phyloP scores from a whole-genome alignment of 768 basidiomycete genomes.

The Heimioporus sp. region DNA sequence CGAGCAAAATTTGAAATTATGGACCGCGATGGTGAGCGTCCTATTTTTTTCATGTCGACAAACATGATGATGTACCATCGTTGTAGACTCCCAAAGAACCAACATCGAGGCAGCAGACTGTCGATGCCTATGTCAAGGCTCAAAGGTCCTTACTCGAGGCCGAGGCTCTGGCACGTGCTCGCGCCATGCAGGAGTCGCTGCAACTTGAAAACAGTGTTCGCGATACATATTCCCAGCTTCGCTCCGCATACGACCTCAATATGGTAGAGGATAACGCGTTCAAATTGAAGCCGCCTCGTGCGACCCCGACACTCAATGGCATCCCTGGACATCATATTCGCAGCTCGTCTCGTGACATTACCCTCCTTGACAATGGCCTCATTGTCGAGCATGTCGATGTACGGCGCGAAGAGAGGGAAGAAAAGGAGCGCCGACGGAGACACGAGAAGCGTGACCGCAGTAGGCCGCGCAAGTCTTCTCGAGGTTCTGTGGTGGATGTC shows the following conservation, averaged over 20 bases:
- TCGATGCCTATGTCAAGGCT: conserved; percentile 78
- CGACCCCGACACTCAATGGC: conserved; percentile 33
- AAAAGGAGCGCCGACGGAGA: conserved; percentile 62
- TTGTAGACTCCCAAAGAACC: conserved; percentile 88
- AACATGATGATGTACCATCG: conserved; percentile 6
- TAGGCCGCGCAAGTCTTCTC: conserved; percentile 68
- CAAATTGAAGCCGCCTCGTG: conserved; percentile 64
- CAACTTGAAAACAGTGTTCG: conserved; percentile 75
- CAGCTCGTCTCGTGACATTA: conserved; percentile 66
- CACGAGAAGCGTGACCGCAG: conserved; percentile 61
- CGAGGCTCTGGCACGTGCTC: conserved; percentile 75
- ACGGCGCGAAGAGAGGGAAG: conserved; percentile 74
- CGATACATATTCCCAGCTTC: conserved; percentile 75
- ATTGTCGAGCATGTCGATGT: conserved; percentile 88
- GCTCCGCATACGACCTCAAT: conserved; percentile 70
- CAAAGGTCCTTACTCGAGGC: conserved; percentile 81
- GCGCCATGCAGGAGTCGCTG: conserved; percentile 75
- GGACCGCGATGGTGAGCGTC: conserved; percentile 67
- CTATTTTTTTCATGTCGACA: conserved; percentile 1
- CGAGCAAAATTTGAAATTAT: conserved; percentile 77
- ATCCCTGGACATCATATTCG: conserved; percentile 38
- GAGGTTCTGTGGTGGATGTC: conserved; percentile 68
- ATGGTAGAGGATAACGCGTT: conserved; percentile 56
- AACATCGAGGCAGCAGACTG: conserved; percentile 75
- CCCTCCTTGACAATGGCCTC: conserved; percentile 84